Base-by-base conservation (phyloP, 2,329 filamentous ascomycete genomes). In the Cladosporium phlei region DNA sequence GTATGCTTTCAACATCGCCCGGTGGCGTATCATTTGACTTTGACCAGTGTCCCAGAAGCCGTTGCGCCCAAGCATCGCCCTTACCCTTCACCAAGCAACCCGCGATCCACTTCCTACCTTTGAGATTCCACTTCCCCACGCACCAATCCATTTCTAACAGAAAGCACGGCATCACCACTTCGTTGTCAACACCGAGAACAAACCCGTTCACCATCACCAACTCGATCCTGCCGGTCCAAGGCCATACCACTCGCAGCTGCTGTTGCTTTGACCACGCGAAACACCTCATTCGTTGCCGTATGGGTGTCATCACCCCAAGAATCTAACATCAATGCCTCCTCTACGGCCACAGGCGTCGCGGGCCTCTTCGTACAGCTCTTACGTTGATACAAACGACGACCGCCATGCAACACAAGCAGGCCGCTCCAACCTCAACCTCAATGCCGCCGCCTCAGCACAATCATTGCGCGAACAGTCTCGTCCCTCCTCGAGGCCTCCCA, bases 381-480 rank as follows among this genome's bases (percentile, higher is more conserved):
- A 52, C 33, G 52, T 55, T 40, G 56, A 49, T 38, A 49, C 47
- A 11, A 22, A 27, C 28, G 55, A 60, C 29, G 57, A 58, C 12
- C 38, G 43, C 11, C 52, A 58, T 24, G 37, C 45, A 24, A 57
- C 62, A 34, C 63, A 66, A 50, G 60, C 61, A n/a, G 64, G 63
- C 8, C 61, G 64, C 5, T 59, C 60, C 12, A 40, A 60, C 8
- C 54, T 54, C 35, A 60, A 57, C 38, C 52, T 65, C 32, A 56
- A 60, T 43, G 63, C 63, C 10, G 59, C 63, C 14, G 57, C 58
- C 11, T 65, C 62, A 19, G 61, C 61, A 38, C 60, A 63, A 42
- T 59, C 60, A n/a, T 39, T 66, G n/a, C 58, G 61, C 33, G 56
- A 61, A 52, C 53, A 55, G 22, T 50, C 55, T 14, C 55, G 54